Evolutionary conservation across 192 early-diverging fungal genomes (phyloP).

Genomic region (Coemansia erecta): DNA sequence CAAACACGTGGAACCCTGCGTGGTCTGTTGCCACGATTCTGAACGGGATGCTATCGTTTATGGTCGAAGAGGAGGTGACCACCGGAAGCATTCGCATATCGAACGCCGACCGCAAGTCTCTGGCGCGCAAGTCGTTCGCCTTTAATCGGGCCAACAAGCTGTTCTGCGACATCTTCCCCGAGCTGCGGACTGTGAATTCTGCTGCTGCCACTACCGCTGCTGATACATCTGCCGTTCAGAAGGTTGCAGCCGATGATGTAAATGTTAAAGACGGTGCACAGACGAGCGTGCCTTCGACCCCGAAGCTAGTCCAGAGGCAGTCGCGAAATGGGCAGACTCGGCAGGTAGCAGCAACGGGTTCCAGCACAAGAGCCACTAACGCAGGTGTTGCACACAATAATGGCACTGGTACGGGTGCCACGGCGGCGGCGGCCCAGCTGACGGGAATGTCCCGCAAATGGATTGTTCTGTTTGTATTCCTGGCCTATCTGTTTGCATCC

Average conservation of each 20-base stretch:
- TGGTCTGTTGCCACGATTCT: conserved; percentile 98
- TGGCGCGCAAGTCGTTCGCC: conserved; percentile 74
- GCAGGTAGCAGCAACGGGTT: too few relatives aligned
- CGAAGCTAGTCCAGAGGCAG: too few relatives aligned
- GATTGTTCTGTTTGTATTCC: conserved; percentile 40
- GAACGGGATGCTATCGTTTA: conserved; percentile 93
- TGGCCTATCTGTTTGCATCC: conserved; percentile 46
- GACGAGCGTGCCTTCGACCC: too few relatives aligned
- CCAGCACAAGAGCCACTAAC: too few relatives aligned
- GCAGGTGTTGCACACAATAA: too few relatives aligned
- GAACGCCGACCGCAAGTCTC: conserved; percentile 69
- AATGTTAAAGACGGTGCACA: too few relatives aligned
- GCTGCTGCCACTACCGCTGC: not conserved
- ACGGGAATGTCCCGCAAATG: conserved; percentile 36
- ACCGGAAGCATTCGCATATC: conserved; percentile 90
- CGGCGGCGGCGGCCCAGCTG: conserved; percentile 15
- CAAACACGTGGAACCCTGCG: conserved; percentile 91
- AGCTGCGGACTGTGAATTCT: conserved; percentile 63
- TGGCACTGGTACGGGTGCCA: not conserved
- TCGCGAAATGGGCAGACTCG: too few relatives aligned
- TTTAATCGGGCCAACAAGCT: conserved; percentile 74
- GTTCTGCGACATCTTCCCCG: conserved; percentile 85
- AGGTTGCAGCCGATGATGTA: not conserved
- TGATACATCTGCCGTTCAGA: conserved; percentile 4
- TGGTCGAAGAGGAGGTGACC: conserved; percentile 93